phyloP scores from a whole-genome alignment of 257 asterid genomes.

The Primulina tabacum region DNA sequence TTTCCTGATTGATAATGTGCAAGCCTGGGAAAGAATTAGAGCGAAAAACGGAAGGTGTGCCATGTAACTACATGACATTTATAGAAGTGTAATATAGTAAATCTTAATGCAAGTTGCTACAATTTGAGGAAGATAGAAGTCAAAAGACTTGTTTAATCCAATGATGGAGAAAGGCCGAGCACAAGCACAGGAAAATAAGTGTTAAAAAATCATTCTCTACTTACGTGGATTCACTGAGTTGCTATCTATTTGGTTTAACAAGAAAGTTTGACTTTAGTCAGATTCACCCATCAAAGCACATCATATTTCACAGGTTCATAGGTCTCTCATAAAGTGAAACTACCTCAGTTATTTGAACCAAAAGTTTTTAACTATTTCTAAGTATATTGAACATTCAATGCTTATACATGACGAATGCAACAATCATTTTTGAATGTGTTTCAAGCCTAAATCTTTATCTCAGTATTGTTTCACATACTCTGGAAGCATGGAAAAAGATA shows the following conservation, averaged over 20 bases:
- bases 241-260: neutral
- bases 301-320: neutral
- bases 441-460: neutral
- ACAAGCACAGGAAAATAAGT: constrained; percentile 16
- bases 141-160: neutral
- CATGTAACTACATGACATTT: neutral
- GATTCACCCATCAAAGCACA: neutral
- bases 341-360: neutral
- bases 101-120: constrained; percentile 3
- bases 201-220: neutral
- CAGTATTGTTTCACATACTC: neutral
- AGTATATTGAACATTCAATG: neutral
- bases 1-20: constrained; percentile 92
- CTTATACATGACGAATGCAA: neutral
- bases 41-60: neutral
- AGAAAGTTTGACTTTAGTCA: neutral
- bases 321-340: neutral
- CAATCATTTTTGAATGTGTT: neutral
- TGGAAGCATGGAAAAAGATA: neutral
- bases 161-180: neutral
- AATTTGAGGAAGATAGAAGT: constrained; percentile 2
- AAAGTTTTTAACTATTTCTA: neutral
- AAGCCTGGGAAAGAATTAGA: constrained; percentile 52
- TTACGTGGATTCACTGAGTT: neutral
- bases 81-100: neutral